Base-by-base conservation (phyloP, 495 filamentous ascomycete species). In the Talaromyces borbonicus region DNA sequence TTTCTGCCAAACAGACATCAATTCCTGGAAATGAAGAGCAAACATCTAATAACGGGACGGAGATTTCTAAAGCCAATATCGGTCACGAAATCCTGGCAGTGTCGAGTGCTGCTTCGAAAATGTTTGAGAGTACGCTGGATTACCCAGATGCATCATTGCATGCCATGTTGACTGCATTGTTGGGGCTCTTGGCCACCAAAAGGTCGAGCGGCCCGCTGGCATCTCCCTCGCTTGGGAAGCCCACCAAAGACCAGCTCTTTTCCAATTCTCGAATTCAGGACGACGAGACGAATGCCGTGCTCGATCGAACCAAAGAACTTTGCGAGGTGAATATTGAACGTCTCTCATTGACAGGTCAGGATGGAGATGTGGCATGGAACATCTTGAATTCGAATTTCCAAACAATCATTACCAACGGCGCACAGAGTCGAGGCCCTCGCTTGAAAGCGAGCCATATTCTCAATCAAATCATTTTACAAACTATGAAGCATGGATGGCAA, bases 111-210 rank as follows among this genome's bases (percentile, higher is more conserved):
- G 85, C 88, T 2, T 77, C 78, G 2, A 81, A 90, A 48, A 69
- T 98, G 48, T 82, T 96, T 48, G 90, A 97, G 62, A 90, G 85
- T 51, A 95, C 88, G 0, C 71, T 78, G 37, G 89, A 95, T 52
- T 94, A 90, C 51, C 86, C 90, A 0, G 85, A 87, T 56, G 65
- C 74, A 22, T 69, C 88, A 0, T 97, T 96, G 48, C 66, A 81
- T n/a, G 77, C 84, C 38, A 74, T 96, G 5, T 68, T 96, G 4
- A 65, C 67, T 31, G 83, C 89, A 1, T 71, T 95, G 3, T 85
- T 87, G 32, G 69, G 74, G 35, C 68, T 87, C 18, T 72, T 83
- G 22, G 65, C 74, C 32, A 68, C 66, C 23, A 62, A 61, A 2
- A 55, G 46, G 12, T 56, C 52, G 14, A 50, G 49, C 8, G 52